Base-by-base conservation (phyloP, 495 filamentous ascomycete species). In the Hyaloscypha finlandica region DNA sequence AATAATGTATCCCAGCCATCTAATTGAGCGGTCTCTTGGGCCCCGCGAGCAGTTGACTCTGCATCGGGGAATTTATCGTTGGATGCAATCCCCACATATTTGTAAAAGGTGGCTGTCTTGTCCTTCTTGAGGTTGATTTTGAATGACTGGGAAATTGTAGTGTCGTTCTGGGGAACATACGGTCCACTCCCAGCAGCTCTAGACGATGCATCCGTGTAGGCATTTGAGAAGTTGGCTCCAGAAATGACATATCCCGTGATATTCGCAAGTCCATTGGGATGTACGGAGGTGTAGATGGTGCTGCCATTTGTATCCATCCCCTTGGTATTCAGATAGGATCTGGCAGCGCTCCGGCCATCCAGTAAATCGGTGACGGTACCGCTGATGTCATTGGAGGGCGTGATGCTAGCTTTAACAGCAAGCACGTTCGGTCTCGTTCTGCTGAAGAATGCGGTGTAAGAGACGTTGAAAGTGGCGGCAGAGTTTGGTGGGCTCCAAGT, bases 401-500 rank as follows among this genome's bases (percentile, higher is more conserved):
- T 81, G 61, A 87, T 75, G n/a, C 77, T 78, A 6, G 83, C 71
- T 61, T 79, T 76, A 0, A 86, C 76, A 19, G 80, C 80, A n/a
- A 81, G 79, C 4, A 81, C 71, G 64, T 81, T 81, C 19, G 79
- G 68, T 30, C 77, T 69, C 35, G 59, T 55, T 29, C 74, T 62
- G 67, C 77, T 78, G n/a, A 84, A 80, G 22, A 87, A 71, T 53
- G 80, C 74, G 19, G 82, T 81, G 74, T 88, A 90, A 16, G 74
- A 80, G 54, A 92, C 78, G 20, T 83, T 74, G 65, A 85, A 87
- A 0, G 82, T 79, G 1, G 78, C 77, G 60, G 75, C 57, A 33
- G 73, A 69, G 14, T 79, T 78, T 6, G 70, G 66, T 2, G 90
- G 91, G 3, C 79, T 84, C 91, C 91, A 94, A 25, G 74, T 85